Evolutionary conservation across 2,329 filamentous ascomycete genomes (phyloP).

Genomic region (Penicillium fuscoglaucum): DNA sequence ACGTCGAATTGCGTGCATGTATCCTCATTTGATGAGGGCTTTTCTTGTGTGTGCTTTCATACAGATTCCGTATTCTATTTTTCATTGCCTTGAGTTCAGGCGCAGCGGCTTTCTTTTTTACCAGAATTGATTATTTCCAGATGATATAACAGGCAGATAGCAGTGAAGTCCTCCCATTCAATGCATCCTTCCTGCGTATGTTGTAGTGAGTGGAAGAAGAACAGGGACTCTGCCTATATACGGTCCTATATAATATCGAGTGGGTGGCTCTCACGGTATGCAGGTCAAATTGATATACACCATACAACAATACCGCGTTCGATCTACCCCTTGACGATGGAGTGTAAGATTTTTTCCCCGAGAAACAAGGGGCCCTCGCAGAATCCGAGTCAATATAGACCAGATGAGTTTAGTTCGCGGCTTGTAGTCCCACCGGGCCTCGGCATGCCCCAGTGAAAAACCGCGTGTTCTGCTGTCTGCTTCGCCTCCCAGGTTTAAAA

Average conservation of each 20-base stretch:
- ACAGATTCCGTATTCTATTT: not conserved
- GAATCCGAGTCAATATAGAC: not conserved
- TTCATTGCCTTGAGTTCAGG: not conserved
- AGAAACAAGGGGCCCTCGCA: not conserved
- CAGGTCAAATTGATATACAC: not conserved
- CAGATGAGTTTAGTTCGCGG: not conserved
- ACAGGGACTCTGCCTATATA: not conserved
- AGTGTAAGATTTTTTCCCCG: not conserved
- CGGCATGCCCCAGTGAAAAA: conserved; percentile 1
- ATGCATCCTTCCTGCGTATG: not conserved
- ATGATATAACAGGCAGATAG: not conserved
- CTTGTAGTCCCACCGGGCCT: conserved; percentile 1
- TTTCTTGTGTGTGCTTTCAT: not conserved
- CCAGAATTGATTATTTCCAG: not conserved
- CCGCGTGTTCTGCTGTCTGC: conserved; percentile 1
- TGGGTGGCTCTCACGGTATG: not conserved
- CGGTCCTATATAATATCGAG: not conserved
- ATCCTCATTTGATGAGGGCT: not conserved
- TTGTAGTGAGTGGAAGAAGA: not conserved
- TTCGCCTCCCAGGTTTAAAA: not conserved
- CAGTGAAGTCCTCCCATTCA: not conserved
- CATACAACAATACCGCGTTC: not conserved
- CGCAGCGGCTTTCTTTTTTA: conserved; percentile 1
- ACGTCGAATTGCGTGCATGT: not conserved
- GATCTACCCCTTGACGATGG: not conserved